These are phyloP conservation scores for Diplodia intermedia DNA, from an alignment of 2,329 filamentous ascomycete genomes.

Conservation along the genomic window DNA sequence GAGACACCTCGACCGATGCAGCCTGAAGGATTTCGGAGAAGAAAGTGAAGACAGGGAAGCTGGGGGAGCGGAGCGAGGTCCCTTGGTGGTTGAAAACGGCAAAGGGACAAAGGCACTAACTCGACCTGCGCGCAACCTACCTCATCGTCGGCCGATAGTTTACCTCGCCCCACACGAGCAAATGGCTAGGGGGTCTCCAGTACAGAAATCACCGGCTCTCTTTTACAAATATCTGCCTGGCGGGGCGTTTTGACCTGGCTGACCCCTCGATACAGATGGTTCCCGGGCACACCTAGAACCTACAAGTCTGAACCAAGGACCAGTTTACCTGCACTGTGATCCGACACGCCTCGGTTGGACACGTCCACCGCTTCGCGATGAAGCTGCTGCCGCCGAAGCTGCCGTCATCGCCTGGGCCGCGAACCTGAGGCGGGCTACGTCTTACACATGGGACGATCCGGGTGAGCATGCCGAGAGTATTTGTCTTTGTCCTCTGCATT, in stretches of 20 bases:
- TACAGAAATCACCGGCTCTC: not conserved
- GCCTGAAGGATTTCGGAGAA: conserved; percentile 1
- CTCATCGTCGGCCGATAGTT: not conserved
- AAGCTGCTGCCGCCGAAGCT: not conserved
- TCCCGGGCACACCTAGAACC: not conserved
- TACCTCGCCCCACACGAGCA: not conserved
- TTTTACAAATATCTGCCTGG: not conserved
- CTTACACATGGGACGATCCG: conserved; percentile 9
- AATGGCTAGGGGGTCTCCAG: not conserved
- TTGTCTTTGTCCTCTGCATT: conserved; percentile 25
- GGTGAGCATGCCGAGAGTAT: conserved; percentile 7
- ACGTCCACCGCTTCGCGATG: too few relatives aligned
- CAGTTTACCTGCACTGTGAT: not conserved
- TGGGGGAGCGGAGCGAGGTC: not conserved
- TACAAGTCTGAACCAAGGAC: not conserved
- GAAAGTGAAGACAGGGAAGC: not conserved
- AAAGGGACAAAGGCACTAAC: conserved; percentile 23
- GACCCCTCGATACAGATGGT: not conserved
- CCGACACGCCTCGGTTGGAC: too few relatives aligned
- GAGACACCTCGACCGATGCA: conserved; percentile 15
- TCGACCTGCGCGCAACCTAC: conserved; percentile 4
- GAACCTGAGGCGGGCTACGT: not conserved
- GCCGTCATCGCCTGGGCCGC: not conserved
- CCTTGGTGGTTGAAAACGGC: conserved; percentile 33
- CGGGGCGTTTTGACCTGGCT: not conserved